Percentiles rank a stretch among this genome's conserved stretches.
Evolutionary conservation across 768 basidiomycete species (phyloP).

Genomic region (Agrocybe praecox): DNA sequence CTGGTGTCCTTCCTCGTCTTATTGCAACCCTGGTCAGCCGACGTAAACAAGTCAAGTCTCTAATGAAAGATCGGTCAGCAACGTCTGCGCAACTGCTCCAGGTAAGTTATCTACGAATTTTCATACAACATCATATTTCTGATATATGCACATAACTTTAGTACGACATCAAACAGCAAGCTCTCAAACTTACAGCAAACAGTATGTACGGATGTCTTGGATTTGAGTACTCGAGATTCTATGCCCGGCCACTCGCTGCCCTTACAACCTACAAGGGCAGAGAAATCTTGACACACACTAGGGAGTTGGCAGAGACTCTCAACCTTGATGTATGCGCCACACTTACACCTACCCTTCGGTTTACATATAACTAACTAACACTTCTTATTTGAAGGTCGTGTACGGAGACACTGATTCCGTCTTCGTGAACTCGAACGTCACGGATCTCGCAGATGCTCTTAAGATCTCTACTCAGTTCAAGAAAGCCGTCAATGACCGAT

Average conservation of each 20-base stretch:
- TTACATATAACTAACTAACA: not conserved
- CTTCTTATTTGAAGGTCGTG: slow-evolving; percentile 68
- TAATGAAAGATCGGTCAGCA: slow-evolving; percentile 89
- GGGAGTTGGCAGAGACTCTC: slow-evolving; percentile 89
- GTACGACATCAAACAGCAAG: slow-evolving; percentile 98
- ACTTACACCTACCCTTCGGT: not conserved
- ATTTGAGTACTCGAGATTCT: slow-evolving; percentile 96
- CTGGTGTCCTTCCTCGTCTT: slow-evolving; percentile 94
- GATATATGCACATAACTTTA: slow-evolving; percentile 27
- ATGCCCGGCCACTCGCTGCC: slow-evolving; percentile 94
- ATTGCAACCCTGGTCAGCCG: slow-evolving; percentile 96
- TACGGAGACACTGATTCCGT: slow-evolving; percentile 99
- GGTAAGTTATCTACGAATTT: slow-evolving; percentile 41
- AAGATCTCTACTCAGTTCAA: slow-evolving; percentile 93
- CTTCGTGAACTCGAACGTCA: slow-evolving; percentile 95
- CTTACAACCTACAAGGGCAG: slow-evolving; percentile 97
- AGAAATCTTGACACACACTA: slow-evolving; percentile 92
- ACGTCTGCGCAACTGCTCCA: slow-evolving; percentile 80
- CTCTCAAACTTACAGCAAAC: slow-evolving; percentile 96
- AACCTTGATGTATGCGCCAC: slow-evolving; percentile 74
- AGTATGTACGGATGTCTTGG: slow-evolving; percentile 99
- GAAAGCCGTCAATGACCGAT: slow-evolving; percentile 94
- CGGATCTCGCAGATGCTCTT: slow-evolving; percentile 84
- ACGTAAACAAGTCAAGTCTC: slow-evolving; percentile 84
- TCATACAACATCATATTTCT: not conserved